Conservation (phyloP, 768 basidiomycete genomes). For the Cyclocybe aegerita region DNA sequence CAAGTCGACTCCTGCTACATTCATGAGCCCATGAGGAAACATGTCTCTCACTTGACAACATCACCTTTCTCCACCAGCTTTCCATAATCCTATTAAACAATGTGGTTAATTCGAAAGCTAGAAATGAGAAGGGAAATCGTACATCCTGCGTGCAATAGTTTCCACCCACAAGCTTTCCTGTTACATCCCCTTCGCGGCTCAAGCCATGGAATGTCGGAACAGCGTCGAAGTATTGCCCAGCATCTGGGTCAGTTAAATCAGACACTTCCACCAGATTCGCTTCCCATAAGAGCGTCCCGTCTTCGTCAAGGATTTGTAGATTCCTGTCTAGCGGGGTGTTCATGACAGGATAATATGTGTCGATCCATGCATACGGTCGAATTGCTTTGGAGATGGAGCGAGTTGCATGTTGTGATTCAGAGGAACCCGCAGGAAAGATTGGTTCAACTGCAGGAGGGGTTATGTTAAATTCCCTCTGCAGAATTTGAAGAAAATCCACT, state of each 20-base stretch:
- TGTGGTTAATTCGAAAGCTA: background rate
- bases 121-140: slow-evolving; percentile 3
- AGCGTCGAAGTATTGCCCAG: slow-evolving; percentile 59
- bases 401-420: slow-evolving; percentile 63
- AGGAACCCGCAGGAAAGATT: slow-evolving; percentile 69
- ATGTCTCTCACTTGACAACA: background rate
- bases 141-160: slow-evolving; percentile 75
- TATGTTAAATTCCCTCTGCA: slow-evolving; percentile 62
- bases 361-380: slow-evolving; percentile 70
- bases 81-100: slow-evolving; percentile 36
- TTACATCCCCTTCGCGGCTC: slow-evolving; percentile 72
- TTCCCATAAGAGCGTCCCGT: slow-evolving; percentile 53
- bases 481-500: slow-evolving; percentile 58
- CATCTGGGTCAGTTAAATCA: slow-evolving; percentile 70
- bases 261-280: slow-evolving; percentile 17
- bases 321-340: slow-evolving; percentile 71
- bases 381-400: slow-evolving; percentile 43
- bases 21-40: background rate
- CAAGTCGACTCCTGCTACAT: slow-evolving; percentile 57
- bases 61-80: slow-evolving; percentile 45
- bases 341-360: slow-evolving; percentile 83
- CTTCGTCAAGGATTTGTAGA: slow-evolving; percentile 60
- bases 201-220: slow-evolving; percentile 86
- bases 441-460: slow-evolving; percentile 38
- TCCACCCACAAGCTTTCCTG: slow-evolving; percentile 71